A percentile compares a stretch with the other conserved stretches of the same genome.
Evolutionary conservation across 139 green algal species (phyloP).

Genomic region (Chlorella sp.): DNA sequence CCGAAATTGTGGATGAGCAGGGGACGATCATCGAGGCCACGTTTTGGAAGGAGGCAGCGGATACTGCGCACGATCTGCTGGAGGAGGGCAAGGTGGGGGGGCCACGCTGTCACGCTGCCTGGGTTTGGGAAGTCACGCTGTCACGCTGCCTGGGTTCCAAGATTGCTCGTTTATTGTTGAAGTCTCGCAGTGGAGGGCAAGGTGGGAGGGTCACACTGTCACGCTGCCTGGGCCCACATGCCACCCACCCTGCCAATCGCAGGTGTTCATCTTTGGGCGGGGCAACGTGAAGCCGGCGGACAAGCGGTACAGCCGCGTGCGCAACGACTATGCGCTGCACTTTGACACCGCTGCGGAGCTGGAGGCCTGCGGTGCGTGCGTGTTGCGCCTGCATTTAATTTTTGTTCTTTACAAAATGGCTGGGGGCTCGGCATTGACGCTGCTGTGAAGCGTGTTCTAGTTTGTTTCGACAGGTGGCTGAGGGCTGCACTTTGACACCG

Average conservation of each 20-base stretch:
- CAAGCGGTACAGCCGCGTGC: conserved; percentile 74
- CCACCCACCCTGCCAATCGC: not conserved
- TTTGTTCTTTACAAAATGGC: too few species aligned
- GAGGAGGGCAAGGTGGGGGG: conserved; percentile 52
- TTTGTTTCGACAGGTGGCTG: too few species aligned
- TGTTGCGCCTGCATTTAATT: too few species aligned
- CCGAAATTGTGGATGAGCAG: conserved; percentile 82
- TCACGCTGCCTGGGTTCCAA: not conserved
- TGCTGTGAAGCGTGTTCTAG: too few species aligned
- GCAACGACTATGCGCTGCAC: conserved; percentile 85
- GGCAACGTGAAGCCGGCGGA: conserved; percentile 78
- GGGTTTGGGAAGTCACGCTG: not conserved
- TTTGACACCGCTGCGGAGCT: conserved; percentile 60
- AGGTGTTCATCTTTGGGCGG: conserved; percentile 68
- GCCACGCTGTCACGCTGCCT: not conserved
- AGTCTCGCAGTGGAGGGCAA: not conserved
- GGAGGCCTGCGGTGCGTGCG: conserved; percentile 22
- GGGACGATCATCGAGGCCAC: conserved; percentile 79
- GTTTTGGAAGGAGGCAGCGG: conserved; percentile 79
- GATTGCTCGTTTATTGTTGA: too few species aligned
- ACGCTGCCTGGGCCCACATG: not conserved
- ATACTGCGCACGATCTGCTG: conserved; percentile 40
- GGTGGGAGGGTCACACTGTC: not conserved
- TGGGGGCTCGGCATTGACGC: too few species aligned
- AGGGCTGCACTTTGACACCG: conserved; percentile 75